phyloP scores from a whole-genome alignment of 108 stramenopile genomes.

The Aurantiochytrium sp. region DNA sequence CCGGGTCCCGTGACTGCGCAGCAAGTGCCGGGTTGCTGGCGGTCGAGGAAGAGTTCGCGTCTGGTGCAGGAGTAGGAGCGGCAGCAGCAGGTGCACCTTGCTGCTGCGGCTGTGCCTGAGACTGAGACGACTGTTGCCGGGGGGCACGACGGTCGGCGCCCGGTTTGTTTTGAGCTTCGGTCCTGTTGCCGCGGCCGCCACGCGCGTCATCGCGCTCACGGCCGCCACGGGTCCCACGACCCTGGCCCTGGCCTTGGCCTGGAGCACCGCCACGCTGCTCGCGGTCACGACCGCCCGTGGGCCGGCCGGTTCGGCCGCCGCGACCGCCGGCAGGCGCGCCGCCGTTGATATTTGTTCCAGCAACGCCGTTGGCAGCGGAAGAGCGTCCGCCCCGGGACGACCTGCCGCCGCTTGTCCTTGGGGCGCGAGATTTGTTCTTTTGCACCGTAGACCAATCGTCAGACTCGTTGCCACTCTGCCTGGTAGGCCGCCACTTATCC shows the following conservation, averaged over 20 bases:
- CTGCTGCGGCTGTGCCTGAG: background rate
- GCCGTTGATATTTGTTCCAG: background rate
- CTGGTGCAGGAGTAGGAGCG: background rate
- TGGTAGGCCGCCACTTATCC: background rate
- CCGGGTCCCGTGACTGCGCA: too few relatives aligned
- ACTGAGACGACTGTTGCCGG: background rate
- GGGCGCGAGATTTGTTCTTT: background rate
- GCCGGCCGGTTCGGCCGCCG: background rate
- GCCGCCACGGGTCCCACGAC: background rate
- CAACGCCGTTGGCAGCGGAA: background rate
- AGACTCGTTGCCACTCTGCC: background rate
- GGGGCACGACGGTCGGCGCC: background rate
- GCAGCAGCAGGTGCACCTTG: background rate
- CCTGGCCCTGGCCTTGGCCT: background rate
- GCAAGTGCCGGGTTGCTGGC: too few relatives aligned
- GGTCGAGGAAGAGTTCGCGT: too few relatives aligned
- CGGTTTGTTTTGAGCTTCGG: background rate
- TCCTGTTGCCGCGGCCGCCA: background rate
- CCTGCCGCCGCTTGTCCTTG: background rate
- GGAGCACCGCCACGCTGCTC: background rate
- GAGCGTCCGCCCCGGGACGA: background rate
- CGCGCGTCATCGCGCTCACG: background rate
- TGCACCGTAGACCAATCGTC: background rate
- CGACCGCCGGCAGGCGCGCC: background rate
- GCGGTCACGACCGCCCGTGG: background rate